Percentiles rank a stretch among this genome's conserved stretches.
Conservation (phyloP, 345 rosid species). For the Chamaenerion angustifolium region DNA sequence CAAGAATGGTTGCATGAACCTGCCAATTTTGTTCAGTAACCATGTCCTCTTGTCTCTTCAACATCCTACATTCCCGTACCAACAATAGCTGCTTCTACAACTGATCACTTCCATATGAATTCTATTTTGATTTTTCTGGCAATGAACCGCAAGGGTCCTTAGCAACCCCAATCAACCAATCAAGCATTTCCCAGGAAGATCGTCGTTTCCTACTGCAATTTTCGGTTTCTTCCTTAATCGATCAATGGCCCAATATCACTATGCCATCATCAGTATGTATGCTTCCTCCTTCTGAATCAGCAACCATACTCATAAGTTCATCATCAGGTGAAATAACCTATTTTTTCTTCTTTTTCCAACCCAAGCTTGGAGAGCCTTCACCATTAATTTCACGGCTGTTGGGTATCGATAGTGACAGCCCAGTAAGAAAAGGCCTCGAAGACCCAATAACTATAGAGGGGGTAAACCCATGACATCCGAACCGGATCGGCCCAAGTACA, state of each 20-base stretch:
- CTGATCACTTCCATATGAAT: conserved; percentile 34
- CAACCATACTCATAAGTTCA: conserved; percentile 9
- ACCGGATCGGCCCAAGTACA: no score
- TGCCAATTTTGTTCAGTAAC: conserved; percentile 26
- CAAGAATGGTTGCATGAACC: conserved; percentile 53
- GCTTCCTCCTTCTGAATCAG: conserved; percentile 1
- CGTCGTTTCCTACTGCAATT: conserved; percentile 45
- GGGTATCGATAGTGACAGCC: no score
- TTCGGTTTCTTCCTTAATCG: conserved; percentile 5
- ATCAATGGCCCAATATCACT: conserved; percentile 5
- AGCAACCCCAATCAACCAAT: no score
- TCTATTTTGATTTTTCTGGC: conserved; percentile 70
- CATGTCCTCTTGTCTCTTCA: conserved; percentile 21
- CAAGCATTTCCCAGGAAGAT: no score
- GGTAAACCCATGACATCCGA: no score
- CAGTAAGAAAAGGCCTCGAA: no score
- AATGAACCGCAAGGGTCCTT: conserved; percentile 47
- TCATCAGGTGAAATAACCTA: conserved; percentile 6
- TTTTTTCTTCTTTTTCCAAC: conserved; percentile 8
- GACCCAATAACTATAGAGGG: no score
- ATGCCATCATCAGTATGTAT: conserved; percentile 3
- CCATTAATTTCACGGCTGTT: background rate
- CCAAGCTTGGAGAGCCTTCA: conserved; percentile 6
- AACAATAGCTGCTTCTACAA: conserved; percentile 62
- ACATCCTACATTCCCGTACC: conserved; percentile 35